Evolutionary conservation across 1,284 basidiomycete species (phyloP), one percentile per base, ranked within the genome.

Genomic region (Cryptococcus floricola): DNA sequence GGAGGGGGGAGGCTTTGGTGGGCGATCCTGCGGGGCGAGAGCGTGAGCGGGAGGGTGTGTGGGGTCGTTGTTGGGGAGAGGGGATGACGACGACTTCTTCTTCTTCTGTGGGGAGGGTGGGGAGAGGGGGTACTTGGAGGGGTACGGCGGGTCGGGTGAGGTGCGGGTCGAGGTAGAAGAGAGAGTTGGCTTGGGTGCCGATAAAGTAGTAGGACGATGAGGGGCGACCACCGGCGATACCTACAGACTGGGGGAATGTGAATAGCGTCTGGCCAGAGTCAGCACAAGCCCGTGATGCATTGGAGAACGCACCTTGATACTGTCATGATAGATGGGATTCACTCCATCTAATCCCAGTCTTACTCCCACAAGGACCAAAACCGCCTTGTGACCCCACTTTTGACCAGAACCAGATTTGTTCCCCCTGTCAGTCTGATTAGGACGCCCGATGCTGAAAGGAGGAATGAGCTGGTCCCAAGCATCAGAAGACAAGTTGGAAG

Each of bases 151-250:
- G 84, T 7, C 93, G 84, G 0, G 91, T 83, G 68, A 95, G 86
- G 71, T 98, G 95, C 0, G 95, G 95, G 74, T 98, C 95, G 49
- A 98, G 87, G 71, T 98, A 98, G 77, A 97, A 95, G 4, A 96
- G 81, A 52, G 85, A 88, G 63, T 92, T 87, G 3, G 86, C 88
- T 71, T 98, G 95, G 0, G 86, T 84, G 13, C 92, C 95, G 50
- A 98, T 89, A 74, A 98, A 98, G 78, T 98, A 98, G 75, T 97
- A 98, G 0, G 92, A 97, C 0, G 91, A 95, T 23, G 89, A 89
- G 0, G 95, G 95, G 28, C 94, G 83, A 3, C 95, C 95, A 46
- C 95, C 95, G 0, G 94, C 91, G 58, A 98, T 97, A 45, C 95
- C 95, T 41, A 97, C 89, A 2, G 88, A 91, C 77, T 97, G 95